These are phyloP conservation scores for Planoprotostelium fungivorum DNA, from an alignment of 78 protist species.

Conservation along the genomic window DNA sequence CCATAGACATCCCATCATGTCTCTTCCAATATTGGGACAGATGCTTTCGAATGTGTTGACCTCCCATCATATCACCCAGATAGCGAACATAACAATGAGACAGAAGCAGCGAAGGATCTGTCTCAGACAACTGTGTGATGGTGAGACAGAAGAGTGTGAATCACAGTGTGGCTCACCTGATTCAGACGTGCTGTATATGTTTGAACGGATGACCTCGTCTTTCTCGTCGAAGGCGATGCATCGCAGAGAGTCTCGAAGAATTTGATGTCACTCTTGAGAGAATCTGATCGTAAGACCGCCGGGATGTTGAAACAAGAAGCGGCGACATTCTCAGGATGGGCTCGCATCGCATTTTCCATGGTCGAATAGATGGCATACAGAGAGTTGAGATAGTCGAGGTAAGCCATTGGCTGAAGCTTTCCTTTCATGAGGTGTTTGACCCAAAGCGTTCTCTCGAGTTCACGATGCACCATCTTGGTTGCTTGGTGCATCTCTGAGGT, in stretches of 20 bases:
- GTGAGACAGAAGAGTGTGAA: no score
- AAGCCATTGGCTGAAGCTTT: not conserved
- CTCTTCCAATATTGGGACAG: not conserved
- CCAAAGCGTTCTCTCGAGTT: not conserved
- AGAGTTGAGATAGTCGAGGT: not conserved
- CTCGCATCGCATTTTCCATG: not conserved
- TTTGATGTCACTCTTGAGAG: not conserved
- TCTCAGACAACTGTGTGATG: not conserved
- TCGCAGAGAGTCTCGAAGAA: not conserved
- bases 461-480: not conserved
- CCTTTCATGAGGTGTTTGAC: not conserved
- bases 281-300: not conserved
- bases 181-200: not conserved
- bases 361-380: not conserved
- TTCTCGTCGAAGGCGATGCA: not conserved
- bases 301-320: no score
- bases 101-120: not conserved
- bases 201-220: not conserved
- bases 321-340: no score
- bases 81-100: not conserved
- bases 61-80: not conserved
- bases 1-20: not conserved
- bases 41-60: not conserved
- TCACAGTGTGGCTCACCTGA: not conserved
- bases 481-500: not conserved